Conservation (phyloP, 2,329 filamentous ascomycete species). For the Diaporthe citri region DNA sequence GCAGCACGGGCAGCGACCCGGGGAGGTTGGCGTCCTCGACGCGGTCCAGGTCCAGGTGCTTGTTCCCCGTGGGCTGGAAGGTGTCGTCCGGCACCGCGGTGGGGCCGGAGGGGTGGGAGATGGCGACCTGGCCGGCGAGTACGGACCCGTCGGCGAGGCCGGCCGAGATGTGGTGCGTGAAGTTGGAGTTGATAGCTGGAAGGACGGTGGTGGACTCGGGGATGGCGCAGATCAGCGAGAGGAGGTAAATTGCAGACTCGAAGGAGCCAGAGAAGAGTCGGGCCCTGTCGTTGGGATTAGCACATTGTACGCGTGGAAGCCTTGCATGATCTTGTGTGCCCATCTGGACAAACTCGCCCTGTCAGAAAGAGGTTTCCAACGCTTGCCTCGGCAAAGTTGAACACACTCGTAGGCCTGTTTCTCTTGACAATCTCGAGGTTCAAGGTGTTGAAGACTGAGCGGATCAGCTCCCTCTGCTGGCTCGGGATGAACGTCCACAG, state of each 20-base stretch:
- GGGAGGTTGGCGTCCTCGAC: constrained; percentile 86
- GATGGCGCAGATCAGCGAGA: constrained; percentile 89
- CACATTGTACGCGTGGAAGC: background rate
- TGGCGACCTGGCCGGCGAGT: constrained; percentile 93
- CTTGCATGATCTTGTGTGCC: background rate
- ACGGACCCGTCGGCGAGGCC: constrained; percentile 80
- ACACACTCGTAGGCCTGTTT: constrained; percentile 77
- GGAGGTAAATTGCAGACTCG: constrained; percentile 90
- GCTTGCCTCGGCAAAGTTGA: constrained; percentile 82
- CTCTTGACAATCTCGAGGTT: constrained; percentile 85
- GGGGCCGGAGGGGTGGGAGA: constrained; percentile 83
- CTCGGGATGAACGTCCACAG: constrained; percentile 81
- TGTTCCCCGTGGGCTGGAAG: constrained; percentile 47
- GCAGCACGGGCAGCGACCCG: constrained; percentile 82
- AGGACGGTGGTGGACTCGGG: constrained; percentile 82
- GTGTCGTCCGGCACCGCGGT: constrained; percentile 61
- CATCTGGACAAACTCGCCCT: constrained; percentile 59
- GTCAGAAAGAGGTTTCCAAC: constrained; percentile 86
- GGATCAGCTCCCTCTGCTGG: constrained; percentile 81
- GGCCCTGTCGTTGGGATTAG: constrained; percentile 57
- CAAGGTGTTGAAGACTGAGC: constrained; percentile 80
- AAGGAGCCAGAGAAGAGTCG: constrained; percentile 93
- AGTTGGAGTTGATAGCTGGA: constrained; percentile 94
- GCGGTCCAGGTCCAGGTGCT: constrained; percentile 69
- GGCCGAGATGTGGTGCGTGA: constrained; percentile 93